These are phyloP conservation scores for Gleditsia sinensis DNA, from an alignment of 306 rosid genomes.

Conservation along the genomic window DNA sequence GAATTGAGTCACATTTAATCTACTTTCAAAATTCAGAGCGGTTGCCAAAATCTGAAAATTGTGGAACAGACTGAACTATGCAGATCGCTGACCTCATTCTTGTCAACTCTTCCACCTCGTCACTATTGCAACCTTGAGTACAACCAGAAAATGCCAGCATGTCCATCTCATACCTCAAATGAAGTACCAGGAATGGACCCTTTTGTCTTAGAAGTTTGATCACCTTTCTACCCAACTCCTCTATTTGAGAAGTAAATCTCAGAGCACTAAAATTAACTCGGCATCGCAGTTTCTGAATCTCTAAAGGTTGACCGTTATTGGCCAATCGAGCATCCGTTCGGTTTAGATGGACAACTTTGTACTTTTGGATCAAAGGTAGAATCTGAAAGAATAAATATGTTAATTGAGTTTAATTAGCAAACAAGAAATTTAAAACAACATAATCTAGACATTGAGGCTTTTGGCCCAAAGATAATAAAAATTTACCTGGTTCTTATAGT, in stretches of 20 bases:
- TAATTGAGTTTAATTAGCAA: constrained; percentile 22
- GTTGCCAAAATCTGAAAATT: constrained; percentile 24
- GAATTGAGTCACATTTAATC: constrained; percentile 16
- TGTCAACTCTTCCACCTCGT: constrained; percentile 95
- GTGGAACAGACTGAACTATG: constrained; percentile 8
- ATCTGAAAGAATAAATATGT: constrained; percentile 49
- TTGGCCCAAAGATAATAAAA: background rate
- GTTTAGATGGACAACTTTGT: constrained; percentile 92
- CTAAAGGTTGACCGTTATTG: constrained; percentile 85
- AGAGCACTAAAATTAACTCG: constrained; percentile 89
- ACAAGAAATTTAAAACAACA: constrained; percentile 13
- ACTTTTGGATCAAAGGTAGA: constrained; percentile 83
- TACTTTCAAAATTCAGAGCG: background rate
- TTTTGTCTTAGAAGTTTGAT: constrained; percentile 73
- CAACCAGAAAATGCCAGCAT: constrained; percentile 99
- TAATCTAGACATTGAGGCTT: constrained; percentile 6
- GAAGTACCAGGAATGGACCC: constrained; percentile 92
- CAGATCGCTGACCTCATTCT: constrained; percentile 82
- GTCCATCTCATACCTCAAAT: constrained; percentile 98
- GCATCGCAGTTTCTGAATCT: constrained; percentile 91
- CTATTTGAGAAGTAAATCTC: constrained; percentile 93
- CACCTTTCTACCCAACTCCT: constrained; percentile 90
- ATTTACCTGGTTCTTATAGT: constrained; percentile 84
- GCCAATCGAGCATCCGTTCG: constrained; percentile 96
- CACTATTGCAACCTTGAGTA: constrained; percentile 86